A percentile compares a stretch with the other conserved stretches of the same genome.
Conservation (phyloP, 2,329 filamentous ascomycete species). For the Fusarium siculi region DNA sequence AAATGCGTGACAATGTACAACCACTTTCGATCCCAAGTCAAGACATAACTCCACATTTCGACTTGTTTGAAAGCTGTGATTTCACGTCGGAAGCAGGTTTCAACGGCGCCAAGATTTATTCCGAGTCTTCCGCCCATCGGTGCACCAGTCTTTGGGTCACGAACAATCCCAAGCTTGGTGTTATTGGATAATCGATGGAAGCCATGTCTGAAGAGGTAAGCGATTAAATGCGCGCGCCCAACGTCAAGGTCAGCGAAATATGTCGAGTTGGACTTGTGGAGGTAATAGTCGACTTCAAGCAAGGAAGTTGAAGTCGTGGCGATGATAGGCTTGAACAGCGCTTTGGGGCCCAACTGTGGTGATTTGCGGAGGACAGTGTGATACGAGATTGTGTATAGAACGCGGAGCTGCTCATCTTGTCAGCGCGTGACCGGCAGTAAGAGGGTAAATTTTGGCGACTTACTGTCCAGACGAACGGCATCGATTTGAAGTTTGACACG, state of each 20-base stretch:
- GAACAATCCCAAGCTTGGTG: neutral
- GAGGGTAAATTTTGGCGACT: too few species aligned
- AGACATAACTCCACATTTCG: constrained; percentile 7
- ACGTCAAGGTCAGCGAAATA: constrained; percentile 18
- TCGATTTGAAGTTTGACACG: neutral
- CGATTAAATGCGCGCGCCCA: neutral
- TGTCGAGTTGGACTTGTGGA: constrained; percentile 15
- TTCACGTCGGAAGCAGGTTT: neutral
- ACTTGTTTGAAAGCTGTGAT: neutral
- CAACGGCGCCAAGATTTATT: neutral
- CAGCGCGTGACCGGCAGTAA: too few species aligned
- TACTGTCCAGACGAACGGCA: neutral
- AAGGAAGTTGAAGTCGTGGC: neutral
- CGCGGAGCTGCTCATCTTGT: neutral
- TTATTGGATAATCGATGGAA: neutral
- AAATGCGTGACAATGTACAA: constrained; percentile 6
- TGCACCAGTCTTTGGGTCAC: neutral
- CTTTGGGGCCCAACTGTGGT: neutral
- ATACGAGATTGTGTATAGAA: neutral
- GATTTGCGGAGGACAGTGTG: neutral
- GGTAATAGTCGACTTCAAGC: constrained; percentile 8
- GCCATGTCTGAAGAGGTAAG: neutral
- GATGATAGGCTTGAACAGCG: neutral
- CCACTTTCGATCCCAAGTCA: constrained; percentile 15
- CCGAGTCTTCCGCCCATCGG: neutral